Evolutionary conservation across 495 filamentous ascomycete species (phyloP).

Genomic region (Neurospora africana): DNA sequence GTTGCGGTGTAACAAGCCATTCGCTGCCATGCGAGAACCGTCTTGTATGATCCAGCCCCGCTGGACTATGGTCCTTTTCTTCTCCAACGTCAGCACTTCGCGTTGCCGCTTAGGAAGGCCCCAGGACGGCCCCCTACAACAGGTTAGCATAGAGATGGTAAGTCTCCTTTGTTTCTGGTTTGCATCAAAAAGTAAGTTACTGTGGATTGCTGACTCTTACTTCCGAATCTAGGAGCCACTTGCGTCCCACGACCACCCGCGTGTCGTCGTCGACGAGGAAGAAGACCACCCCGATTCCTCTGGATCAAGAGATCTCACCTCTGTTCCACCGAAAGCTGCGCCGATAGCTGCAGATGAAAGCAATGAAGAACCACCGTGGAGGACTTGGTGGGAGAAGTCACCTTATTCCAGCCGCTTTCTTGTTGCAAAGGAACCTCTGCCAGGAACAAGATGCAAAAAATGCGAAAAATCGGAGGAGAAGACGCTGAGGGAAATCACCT

Average conservation of each 20-base stretch:
- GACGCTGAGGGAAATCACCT: no score
- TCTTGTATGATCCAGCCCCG: rapidly evolving
- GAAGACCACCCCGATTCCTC: background rate
- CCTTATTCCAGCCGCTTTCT: background rate
- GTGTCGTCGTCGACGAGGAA: rapidly evolving
- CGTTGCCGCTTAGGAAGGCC: background rate
- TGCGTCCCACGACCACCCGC: background rate
- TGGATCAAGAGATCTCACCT: rapidly evolving
- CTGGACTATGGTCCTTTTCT: rapidly evolving
- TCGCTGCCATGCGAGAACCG: no score
- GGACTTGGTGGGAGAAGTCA: rapidly evolving
- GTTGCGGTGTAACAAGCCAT: no score
- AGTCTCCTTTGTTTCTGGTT: background rate
- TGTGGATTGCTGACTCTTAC: background rate
- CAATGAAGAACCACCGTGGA: no score
- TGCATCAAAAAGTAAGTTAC: background rate
- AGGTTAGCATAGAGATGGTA: background rate
- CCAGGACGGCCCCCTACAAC: background rate
- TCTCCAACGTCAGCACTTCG: background rate
- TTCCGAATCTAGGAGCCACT: background rate
- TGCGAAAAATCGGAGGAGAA: no score
- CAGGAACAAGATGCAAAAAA: background rate
- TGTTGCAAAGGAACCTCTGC: rapidly evolving
- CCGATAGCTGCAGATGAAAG: no score
- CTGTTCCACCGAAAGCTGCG: no score